These are phyloP conservation scores for Gypsophila paniculata DNA, from an alignment of 179 eudicot genomes.

Conservation along the genomic window DNA sequence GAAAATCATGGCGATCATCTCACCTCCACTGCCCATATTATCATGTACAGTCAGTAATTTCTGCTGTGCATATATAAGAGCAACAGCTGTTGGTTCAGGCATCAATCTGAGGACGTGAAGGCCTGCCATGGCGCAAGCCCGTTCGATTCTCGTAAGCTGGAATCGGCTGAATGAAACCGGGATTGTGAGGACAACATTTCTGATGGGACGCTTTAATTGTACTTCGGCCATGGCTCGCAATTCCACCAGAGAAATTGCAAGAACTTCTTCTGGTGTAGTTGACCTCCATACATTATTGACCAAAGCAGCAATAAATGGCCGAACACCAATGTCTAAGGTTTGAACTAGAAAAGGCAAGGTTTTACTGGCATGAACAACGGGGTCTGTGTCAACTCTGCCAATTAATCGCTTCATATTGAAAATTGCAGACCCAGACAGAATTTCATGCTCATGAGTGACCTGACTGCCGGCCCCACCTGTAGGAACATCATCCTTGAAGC, in stretches of 20 bases:
- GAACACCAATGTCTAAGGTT: conserved; percentile 68
- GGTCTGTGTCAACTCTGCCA: conserved; percentile 82
- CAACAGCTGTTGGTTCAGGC: conserved; percentile 92
- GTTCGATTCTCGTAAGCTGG: conserved; percentile 59
- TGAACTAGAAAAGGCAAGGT: conserved; percentile 77
- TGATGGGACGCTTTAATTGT: conserved; percentile 51
- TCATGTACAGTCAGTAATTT: conserved; percentile 51
- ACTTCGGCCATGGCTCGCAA: conserved; percentile 62
- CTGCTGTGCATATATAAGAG: conserved; percentile 72
- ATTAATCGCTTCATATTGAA: conserved; percentile 76
- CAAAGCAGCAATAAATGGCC: conserved; percentile 79
- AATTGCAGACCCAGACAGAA: conserved; percentile 64
- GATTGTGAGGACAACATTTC: conserved; percentile 59
- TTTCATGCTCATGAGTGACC: conserved; percentile 58
- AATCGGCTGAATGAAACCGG: conserved; percentile 85
- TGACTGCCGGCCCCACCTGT: conserved; percentile 62
- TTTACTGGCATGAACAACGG: conserved; percentile 71
- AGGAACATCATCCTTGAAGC: conserved; percentile 71
- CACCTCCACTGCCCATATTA: conserved; percentile 73
- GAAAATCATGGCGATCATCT: conserved; percentile 64
- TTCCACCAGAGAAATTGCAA: conserved; percentile 76
- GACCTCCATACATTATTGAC: conserved; percentile 79
- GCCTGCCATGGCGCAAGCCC: conserved; percentile 95
- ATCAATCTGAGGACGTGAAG: conserved; percentile 78
- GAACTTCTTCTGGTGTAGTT: conserved; percentile 84